Conservation (phyloP, 1,284 basidiomycete genomes). For the Microbotryum saponariae region DNA sequence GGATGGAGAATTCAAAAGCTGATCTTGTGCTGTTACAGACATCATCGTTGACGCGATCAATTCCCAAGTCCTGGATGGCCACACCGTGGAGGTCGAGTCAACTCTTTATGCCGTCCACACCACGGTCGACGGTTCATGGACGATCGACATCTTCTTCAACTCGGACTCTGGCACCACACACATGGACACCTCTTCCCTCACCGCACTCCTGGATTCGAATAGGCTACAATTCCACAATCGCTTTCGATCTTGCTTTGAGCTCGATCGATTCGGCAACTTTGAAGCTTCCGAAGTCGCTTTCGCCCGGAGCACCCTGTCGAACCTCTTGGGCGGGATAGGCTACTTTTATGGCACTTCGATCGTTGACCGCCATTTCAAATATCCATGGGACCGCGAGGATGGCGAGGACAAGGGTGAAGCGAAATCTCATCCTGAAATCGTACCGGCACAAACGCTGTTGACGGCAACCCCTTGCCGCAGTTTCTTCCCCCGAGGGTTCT, state of each 20-base stretch:
- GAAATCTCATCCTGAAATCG: constrained; percentile 50
- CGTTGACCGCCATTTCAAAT: constrained; percentile 70
- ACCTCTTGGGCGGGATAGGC: constrained; percentile 81
- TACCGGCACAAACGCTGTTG: constrained; percentile 63
- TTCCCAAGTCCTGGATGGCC: constrained; percentile 46
- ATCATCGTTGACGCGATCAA: constrained; percentile 55
- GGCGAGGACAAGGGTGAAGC: constrained; percentile 38
- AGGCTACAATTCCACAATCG: constrained; percentile 56
- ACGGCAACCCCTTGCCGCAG: constrained; percentile 89
- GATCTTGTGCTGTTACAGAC: constrained; percentile 46
- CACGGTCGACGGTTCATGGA: constrained; percentile 66
- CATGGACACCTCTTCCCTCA: constrained; percentile 51
- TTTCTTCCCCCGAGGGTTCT: constrained; percentile 94
- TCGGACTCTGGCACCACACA: constrained; percentile 55
- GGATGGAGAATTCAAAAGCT: too few relatives aligned
- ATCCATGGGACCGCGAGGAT: constrained; percentile 73
- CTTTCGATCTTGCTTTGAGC: constrained; percentile 58
- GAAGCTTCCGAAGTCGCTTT: constrained; percentile 52
- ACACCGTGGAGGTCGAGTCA: constrained; percentile 52
- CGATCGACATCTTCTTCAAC: constrained; percentile 79
- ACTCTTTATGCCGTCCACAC: constrained; percentile 83
- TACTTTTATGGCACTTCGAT: constrained; percentile 90
- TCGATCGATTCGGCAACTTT: constrained; percentile 45
- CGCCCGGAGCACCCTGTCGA: constrained; percentile 79
- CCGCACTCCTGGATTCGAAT: constrained; percentile 59